These are phyloP conservation scores for Immersiella caudata DNA, from an alignment of 495 filamentous ascomycete species.

Conservation along the genomic window DNA sequence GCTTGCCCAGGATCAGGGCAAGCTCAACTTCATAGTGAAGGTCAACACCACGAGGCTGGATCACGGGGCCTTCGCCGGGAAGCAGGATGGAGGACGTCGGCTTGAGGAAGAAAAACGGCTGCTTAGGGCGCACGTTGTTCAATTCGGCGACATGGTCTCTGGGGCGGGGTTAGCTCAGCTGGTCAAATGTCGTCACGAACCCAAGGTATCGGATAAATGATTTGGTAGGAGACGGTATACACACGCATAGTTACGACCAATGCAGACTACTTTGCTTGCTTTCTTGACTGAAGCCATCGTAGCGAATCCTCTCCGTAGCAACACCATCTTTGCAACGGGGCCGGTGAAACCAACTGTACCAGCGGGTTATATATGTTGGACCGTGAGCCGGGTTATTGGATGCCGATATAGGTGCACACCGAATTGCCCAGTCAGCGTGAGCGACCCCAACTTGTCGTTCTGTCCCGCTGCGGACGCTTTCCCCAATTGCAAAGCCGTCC, in stretches of 20 bases:
- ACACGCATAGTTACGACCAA: slow-evolving; percentile 96
- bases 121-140: slow-evolving; percentile 78
- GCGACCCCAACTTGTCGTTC: background rate
- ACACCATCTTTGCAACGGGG: slow-evolving; percentile 33
- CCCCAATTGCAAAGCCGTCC: background rate
- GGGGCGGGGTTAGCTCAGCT: slow-evolving; percentile 27
- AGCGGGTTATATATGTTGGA: slow-evolving; percentile 18
- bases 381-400: slow-evolving; percentile 6
- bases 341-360: background rate
- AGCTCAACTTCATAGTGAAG: slow-evolving; percentile 97
- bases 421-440: slow-evolving; percentile 4
- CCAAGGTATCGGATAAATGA: background rate
- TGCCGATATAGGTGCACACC: slow-evolving; percentile 7
- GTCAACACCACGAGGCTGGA: slow-evolving; percentile 76
- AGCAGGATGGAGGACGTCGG: slow-evolving; percentile 79
- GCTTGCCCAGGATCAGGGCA: slow-evolving; percentile 81
- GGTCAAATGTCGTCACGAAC: background rate
- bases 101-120: slow-evolving; percentile 99
- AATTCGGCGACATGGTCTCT: slow-evolving; percentile 95
- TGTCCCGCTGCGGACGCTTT: background rate
- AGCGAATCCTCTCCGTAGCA: slow-evolving; percentile 49
- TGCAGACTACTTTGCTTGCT: slow-evolving; percentile 89
- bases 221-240: slow-evolving; percentile 36
- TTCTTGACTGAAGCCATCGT: slow-evolving; percentile 66
- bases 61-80: slow-evolving; percentile 76